A percentile compares a stretch with the other conserved stretches of the same genome.
phyloP scores from a whole-genome alignment of 768 basidiomycete species.

The Tremella mesenterica region DNA sequence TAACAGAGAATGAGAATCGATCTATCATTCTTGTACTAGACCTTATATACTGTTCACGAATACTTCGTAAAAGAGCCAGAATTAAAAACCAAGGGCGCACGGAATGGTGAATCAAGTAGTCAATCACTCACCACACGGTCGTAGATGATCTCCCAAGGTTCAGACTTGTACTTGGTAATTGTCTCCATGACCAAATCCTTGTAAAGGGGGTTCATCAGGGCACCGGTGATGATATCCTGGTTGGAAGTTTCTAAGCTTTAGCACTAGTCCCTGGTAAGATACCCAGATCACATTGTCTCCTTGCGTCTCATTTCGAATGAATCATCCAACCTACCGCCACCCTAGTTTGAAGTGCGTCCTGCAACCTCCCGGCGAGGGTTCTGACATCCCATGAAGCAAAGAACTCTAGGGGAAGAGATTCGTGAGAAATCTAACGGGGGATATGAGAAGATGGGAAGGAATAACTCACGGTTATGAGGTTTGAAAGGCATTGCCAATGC shows the following conservation, averaged over 20 bases:
- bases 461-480: constrained; percentile 3
- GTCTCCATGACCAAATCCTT: background rate
- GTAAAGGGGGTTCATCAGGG: background rate
- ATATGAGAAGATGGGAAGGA: too few relatives aligned
- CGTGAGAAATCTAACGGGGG: too few relatives aligned
- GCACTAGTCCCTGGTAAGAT: too few relatives aligned
- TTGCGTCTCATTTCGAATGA: too few relatives aligned
- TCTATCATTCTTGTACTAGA: too few relatives aligned
- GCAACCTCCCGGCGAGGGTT: too few relatives aligned
- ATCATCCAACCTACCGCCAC: too few relatives aligned
- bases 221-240: background rate
- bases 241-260: background rate
- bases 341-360: too few relatives aligned
- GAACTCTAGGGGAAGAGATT: background rate
- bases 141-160: background rate
- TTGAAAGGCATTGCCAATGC: constrained; percentile 3
- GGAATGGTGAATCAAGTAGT: background rate
- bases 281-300: too few relatives aligned
- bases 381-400: background rate
- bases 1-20: too few relatives aligned
- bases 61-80: too few relatives aligned
- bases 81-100: background rate
- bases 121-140: background rate
- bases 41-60: too few relatives aligned
- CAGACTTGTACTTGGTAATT: background rate